Evolutionary conservation across 805 yeast genomes (phyloP), one percentile per base, ranked within the genome.

Genomic region (Metschnikowia shivogae): DNA sequence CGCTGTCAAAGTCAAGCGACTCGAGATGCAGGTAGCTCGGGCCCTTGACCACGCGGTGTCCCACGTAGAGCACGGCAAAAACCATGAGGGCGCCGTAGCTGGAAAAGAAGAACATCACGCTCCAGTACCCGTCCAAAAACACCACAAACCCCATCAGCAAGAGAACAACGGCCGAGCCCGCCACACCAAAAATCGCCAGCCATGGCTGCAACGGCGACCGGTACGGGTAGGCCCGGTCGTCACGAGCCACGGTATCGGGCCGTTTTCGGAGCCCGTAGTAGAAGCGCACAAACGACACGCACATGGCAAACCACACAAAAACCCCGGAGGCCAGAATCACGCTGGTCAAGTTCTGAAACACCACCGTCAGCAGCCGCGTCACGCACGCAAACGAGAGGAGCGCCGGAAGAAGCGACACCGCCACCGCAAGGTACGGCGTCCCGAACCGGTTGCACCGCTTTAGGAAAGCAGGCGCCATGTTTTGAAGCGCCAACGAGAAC

Each of bases 1-100:
- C 96, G 0, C 88, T 77, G 61, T 89, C 96, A 59, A 85, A 75
- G 61, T 89, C 95, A 48, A 88, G 60, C 37, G 86, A 83, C 53
- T 85, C 90, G 37, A 86, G 65, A 40, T 86, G 74, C 42, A 81
- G 86, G 9, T 83, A 67, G 50, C 80, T 76, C 1, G 90, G 81
- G 8, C 87, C 79, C 47, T 80, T 76, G 12, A 81, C 57, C 0
- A 80, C 34, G 56, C 81, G 82, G 63, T 84, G 82, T 1, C 79
- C 76, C 27, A 71, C 13, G 54, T 76, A 84, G 32, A 78, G 70
- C 0, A 75, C 53, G 1, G 65, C 62, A 60, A 82, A 81, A 5
- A 81, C 57, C 41, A 82, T 67, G 40, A 80, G 58, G 0, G 84
- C 76, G 7, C 86, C 84, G 59, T 84, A 84, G 40, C 82, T 76